These are phyloP conservation scores for Globisporangium yorkense DNA, from an alignment of 352 stramenopile species.

Conservation along the genomic window DNA sequence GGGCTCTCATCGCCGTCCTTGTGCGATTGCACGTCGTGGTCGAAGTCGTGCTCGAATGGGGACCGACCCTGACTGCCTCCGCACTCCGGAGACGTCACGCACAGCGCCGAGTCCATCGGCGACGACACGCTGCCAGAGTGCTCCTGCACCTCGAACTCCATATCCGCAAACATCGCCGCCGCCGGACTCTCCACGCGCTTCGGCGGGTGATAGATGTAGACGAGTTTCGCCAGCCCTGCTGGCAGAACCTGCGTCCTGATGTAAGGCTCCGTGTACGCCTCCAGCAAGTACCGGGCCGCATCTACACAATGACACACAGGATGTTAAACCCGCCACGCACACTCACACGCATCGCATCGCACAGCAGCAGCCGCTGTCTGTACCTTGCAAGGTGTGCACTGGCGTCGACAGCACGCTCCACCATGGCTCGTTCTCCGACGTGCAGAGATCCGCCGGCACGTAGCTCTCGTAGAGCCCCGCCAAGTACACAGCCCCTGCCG, in stretches of 20 bases:
- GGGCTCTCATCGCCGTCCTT: conserved; percentile 45
- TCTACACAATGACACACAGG: conserved; percentile 57
- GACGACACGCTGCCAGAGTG: conserved; percentile 34
- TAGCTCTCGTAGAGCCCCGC: conserved; percentile 81
- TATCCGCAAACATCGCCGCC: conserved; percentile 25
- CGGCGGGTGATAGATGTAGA: conserved; percentile 63
- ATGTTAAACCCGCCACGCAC: conserved; percentile 51
- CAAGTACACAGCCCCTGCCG: conserved; percentile 77
- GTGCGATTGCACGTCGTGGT: conserved; percentile 54
- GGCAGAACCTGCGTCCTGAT: conserved; percentile 72
- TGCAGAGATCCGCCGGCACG: conserved; percentile 54
- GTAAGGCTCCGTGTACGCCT: conserved; percentile 74
- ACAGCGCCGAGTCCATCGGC: conserved; percentile 57
- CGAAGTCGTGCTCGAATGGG: conserved; percentile 70
- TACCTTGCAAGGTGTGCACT: conserved; percentile 81
- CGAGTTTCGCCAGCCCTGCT: conserved; percentile 63
- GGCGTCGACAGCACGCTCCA: conserved; percentile 62
- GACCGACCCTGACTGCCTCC: conserved; percentile 60
- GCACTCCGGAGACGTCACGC: conserved; percentile 74
- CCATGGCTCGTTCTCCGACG: conserved; percentile 52
- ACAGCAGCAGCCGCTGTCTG: conserved; percentile 14
- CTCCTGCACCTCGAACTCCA: conserved; percentile 41
- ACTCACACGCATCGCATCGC: neutral
- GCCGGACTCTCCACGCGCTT: conserved; percentile 51
- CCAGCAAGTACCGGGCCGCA: conserved; percentile 69